Conservation (phyloP, 2,329 filamentous ascomycete genomes). For the Phialemonium atrogriseum region DNA sequence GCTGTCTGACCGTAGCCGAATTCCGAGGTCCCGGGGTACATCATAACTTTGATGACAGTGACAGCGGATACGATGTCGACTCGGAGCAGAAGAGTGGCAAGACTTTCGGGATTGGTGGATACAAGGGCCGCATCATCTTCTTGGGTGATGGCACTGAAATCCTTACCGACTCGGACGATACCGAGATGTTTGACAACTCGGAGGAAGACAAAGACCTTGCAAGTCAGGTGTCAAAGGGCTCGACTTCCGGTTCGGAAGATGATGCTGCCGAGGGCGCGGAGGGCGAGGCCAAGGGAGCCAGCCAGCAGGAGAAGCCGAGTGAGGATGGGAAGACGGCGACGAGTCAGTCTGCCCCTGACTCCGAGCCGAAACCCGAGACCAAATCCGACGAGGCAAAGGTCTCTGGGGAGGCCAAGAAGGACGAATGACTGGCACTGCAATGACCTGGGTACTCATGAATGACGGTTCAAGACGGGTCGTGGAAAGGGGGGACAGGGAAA, state of each 20-base stretch:
- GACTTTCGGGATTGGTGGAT: conserved; percentile 59
- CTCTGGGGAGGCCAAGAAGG: no score
- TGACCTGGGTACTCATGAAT: no score
- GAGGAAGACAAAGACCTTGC: conserved; percentile 81
- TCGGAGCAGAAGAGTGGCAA: conserved; percentile 51
- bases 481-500: no score
- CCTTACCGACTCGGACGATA: conserved; percentile 78
- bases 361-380: no score
- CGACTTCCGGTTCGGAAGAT: conserved; percentile 15
- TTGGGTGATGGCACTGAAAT: conserved; percentile 93
- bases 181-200: conserved; percentile 84
- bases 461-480: no score
- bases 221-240: conserved; percentile 69
- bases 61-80: conserved; percentile 69
- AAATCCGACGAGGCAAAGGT: no score
- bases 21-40: conserved; percentile 77
- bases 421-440: no score
- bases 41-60: conserved; percentile 75
- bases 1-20: conserved; percentile 64
- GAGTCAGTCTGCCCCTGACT: no score
- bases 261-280: conserved; percentile 9
- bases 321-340: conserved; percentile 4
- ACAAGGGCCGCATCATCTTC: conserved; percentile 83
- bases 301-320: conserved; percentile 1
- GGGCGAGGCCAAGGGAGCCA: neutral